These are phyloP conservation scores for Fraxinus baroniana DNA, from an alignment of 305 asterid genomes.

Conservation along the genomic window DNA sequence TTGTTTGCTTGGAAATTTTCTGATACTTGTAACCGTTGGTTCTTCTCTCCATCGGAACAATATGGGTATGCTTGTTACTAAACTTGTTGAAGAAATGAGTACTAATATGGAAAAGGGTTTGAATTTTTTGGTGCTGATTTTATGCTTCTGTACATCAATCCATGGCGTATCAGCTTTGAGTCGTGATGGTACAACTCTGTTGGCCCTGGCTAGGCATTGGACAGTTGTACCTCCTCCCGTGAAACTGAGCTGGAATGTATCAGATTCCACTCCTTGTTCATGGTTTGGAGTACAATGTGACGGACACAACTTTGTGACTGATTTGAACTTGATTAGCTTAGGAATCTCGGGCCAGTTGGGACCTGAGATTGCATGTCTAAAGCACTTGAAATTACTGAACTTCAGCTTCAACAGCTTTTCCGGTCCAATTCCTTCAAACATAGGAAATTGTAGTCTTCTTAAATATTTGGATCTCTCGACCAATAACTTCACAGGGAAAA, in stretches of 20 bases:
- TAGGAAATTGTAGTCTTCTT: slow-evolving; percentile 56
- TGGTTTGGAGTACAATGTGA: slow-evolving; percentile 78
- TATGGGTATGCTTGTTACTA: neutral
- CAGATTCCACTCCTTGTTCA: slow-evolving; percentile 70
- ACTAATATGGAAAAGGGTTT: slow-evolving; percentile 17
- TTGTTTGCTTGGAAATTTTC: neutral
- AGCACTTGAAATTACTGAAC: slow-evolving; percentile 44
- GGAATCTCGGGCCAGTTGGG: slow-evolving; percentile 70
- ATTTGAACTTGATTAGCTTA: slow-evolving; percentile 45
- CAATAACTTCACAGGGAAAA: slow-evolving; percentile 55
- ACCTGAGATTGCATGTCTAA: slow-evolving; percentile 55
- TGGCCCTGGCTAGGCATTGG: slow-evolving; percentile 67
- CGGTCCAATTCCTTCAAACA: slow-evolving; percentile 54
- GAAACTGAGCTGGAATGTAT: slow-evolving; percentile 70
- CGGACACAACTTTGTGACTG: slow-evolving; percentile 32
- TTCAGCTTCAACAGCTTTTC: slow-evolving; percentile 45
- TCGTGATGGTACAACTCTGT: slow-evolving; percentile 58
- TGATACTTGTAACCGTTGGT: neutral
- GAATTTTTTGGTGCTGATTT: slow-evolving; percentile 8
- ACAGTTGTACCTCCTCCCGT: slow-evolving; percentile 48
- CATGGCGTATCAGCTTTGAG: slow-evolving; percentile 36
- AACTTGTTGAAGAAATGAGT: neutral
- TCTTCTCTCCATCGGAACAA: neutral
- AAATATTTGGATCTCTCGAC: slow-evolving; percentile 45
- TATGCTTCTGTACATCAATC: slow-evolving; percentile 24